phyloP scores from a whole-genome alignment of 208 protist species.

The Crithidia acanthocephali region DNA sequence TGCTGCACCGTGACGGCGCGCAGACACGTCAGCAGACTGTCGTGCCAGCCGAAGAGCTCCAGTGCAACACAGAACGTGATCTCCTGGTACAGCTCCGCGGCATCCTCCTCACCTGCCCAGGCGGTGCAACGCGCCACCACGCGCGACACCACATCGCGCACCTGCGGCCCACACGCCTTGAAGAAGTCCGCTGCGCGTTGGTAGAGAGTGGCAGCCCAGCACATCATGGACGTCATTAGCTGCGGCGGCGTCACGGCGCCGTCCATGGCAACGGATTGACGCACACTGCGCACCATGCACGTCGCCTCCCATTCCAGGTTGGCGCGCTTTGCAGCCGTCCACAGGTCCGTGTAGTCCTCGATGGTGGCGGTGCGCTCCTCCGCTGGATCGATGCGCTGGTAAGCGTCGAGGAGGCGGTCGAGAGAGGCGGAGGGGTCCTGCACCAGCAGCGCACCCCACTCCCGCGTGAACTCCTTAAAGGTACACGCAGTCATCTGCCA shows the following conservation, averaged over 20 bases:
- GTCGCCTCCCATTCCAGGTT: slow-evolving; percentile 31
- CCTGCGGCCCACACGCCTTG: slow-evolving; percentile 17
- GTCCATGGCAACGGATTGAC: slow-evolving; percentile 14
- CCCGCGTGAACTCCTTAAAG: slow-evolving; percentile 24
- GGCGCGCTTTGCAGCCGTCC: slow-evolving; percentile 26
- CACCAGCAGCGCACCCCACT: slow-evolving; percentile 25
- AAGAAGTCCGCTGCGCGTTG: slow-evolving; percentile 21
- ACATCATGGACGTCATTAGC: slow-evolving; percentile 29
- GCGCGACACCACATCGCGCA: slow-evolving; percentile 14
- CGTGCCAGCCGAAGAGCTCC: slow-evolving; percentile 32
- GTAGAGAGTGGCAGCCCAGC: slow-evolving; percentile 22
- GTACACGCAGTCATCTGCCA: not conserved
- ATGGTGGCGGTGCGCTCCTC: slow-evolving; percentile 14
- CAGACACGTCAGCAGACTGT: slow-evolving; percentile 21
- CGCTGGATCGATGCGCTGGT: not conserved
- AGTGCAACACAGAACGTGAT: slow-evolving; percentile 30
- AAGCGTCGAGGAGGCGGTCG: slow-evolving; percentile 22
- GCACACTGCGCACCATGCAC: slow-evolving; percentile 37
- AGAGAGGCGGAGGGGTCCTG: slow-evolving; percentile 17
- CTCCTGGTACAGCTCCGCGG: slow-evolving; percentile 12
- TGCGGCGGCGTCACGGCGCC: slow-evolving; percentile 16
- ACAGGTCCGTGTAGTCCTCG: slow-evolving; percentile 35
- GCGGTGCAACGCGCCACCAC: slow-evolving; percentile 24
- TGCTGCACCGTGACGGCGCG: not conserved
- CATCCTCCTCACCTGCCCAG: not conserved